Evolutionary conservation across 176 grass and related monocot genomes (phyloP), one percentile per base, ranked within the genome.

Genomic region (Microstegium vimineum): DNA sequence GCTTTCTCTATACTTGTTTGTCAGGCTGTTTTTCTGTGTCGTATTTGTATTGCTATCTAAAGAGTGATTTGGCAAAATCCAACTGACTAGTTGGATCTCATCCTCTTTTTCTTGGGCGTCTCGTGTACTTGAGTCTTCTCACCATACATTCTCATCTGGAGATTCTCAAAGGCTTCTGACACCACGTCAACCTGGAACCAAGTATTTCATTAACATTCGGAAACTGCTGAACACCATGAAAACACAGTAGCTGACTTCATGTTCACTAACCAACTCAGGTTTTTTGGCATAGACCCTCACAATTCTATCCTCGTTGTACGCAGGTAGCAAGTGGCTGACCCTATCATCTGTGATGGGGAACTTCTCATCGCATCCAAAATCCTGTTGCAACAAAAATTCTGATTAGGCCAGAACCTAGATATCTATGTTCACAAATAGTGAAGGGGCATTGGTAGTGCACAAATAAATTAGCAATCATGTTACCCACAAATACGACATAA

Each of bases 251-350:
- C 56, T 59, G 41, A 62, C 8, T 38, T 35, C 17, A n/a, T 64
- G 82, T 32, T 71, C 79, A 75, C 90, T 66, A 15, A 98, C 92
- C 92, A 93, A 61, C 76, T 94, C 90, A 2, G 89, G 90, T 60
- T 90, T 94, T 77, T 94, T 98, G 31, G 95, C 92, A 32, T 94
- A 98, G 34, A 94, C 95, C 81, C 90, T 78, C 52, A 98, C 92
- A 3, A 98, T 95, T 64, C 84, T 93, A 80, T 98, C 92, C 66
- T 98, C 82, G 33, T 78, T 94, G 17, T 85, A 84, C 0, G 87
- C 81, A 13, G 92, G 95, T 51, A 95, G 81, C 62, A 95, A 71
- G 90, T 95, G 92, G 90, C 92, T 98, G 71, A 98, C 87, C 20
- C 92, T 76, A 16, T 89, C 95, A 10, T 98, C 95, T 43, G 89